Evolutionary conservation across 108 stramenopile genomes (phyloP), one percentile per base, ranked within the genome.

Genomic region (Nitzschia sp.): DNA sequence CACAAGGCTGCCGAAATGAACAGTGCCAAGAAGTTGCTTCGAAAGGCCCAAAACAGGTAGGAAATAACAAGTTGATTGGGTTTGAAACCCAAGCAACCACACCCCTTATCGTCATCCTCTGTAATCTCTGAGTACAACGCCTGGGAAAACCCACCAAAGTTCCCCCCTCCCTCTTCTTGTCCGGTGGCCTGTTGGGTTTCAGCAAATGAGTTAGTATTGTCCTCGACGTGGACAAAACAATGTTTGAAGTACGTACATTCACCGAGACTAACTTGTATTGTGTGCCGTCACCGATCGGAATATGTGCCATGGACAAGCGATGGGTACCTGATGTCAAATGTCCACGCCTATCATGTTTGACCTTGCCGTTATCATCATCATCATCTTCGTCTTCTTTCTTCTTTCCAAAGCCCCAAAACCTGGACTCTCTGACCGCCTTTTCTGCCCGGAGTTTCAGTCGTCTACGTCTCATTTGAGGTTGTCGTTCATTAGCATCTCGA

Each of bases 41-140:
- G 81, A 70, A 78, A 82, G 3, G 81, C 57, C 76, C 76, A 82
- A 58, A 69, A 54, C 26, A 82, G 43, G 34, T 73, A 74, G 2
- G 22, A 20, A 44, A 56, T 43, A 41, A 74, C 70, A 11, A 60
- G 38, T 17, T 48, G 10, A 50, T 78, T 53, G 14, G 50, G 42
- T 25, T 43, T 48, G 12, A 66, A 34, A 9, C 22, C 51, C 2
- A 54, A 21, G 51, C 65, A 37, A 12, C 12, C 9, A n/a, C 51
- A 14, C 10, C 52, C 34, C 9, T 41, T 38, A 7, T 53, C 25
- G 48, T 63, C 63, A 6, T 60, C 59, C 17, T n/a, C 17, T 39
- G 59, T 37, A n/a, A 60, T 54, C 53, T 54, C 20, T 12, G 20
- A 20, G 6, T 54, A 54, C 11, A 54, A 54, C 2, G 11, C 53